phyloP scores from a whole-genome alignment of 192 early-diverging fungal genomes.

The Geranomyces variabilis region DNA sequence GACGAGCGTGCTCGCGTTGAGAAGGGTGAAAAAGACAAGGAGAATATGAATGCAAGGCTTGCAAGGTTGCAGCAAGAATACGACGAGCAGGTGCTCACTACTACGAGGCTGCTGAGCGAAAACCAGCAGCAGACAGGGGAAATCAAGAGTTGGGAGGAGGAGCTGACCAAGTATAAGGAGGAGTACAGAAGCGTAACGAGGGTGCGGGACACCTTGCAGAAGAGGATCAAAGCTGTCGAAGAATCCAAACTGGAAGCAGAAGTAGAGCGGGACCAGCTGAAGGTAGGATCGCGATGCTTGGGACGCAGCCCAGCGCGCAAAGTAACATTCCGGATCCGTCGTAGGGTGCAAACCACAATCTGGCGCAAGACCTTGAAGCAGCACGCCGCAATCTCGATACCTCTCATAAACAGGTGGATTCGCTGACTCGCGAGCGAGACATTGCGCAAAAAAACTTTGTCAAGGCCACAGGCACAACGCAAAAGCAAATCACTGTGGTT shows the following conservation, averaged over 20 bases:
- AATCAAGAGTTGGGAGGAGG: slow-evolving; percentile 55
- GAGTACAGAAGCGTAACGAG: slow-evolving; percentile 41
- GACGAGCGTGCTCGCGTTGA: slow-evolving; percentile 45
- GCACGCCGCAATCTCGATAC: slow-evolving; percentile 44
- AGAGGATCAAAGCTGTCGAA: slow-evolving; percentile 52
- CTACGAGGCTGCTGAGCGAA: slow-evolving; percentile 44
- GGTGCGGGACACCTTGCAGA: slow-evolving; percentile 48
- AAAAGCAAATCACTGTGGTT: slow-evolving; percentile 56
- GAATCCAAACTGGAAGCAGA: slow-evolving; percentile 56
- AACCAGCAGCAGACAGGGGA: slow-evolving; percentile 49
- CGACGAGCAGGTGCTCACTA: slow-evolving; percentile 50
- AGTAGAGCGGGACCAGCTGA: slow-evolving; percentile 53
- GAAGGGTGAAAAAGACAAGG: slow-evolving; percentile 43
- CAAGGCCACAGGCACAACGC: slow-evolving; percentile 54
- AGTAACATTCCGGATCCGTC: no score
- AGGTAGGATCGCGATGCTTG: slow-evolving; percentile 35
- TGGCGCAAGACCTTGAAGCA: slow-evolving; percentile 51
- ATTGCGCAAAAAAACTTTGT: slow-evolving; percentile 64
- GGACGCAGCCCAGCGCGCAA: no score
- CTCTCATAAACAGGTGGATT: slow-evolving; percentile 48
- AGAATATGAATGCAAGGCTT: slow-evolving; percentile 33
- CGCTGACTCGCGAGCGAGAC: slow-evolving; percentile 56
- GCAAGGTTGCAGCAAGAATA: slow-evolving; percentile 51
- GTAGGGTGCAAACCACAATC: slow-evolving; percentile 43
- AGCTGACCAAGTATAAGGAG: slow-evolving; percentile 47